Percentiles rank a stretch among this genome's conserved stretches.
phyloP scores from a whole-genome alignment of 805 yeast genomes.

The Candida krabiensis region DNA sequence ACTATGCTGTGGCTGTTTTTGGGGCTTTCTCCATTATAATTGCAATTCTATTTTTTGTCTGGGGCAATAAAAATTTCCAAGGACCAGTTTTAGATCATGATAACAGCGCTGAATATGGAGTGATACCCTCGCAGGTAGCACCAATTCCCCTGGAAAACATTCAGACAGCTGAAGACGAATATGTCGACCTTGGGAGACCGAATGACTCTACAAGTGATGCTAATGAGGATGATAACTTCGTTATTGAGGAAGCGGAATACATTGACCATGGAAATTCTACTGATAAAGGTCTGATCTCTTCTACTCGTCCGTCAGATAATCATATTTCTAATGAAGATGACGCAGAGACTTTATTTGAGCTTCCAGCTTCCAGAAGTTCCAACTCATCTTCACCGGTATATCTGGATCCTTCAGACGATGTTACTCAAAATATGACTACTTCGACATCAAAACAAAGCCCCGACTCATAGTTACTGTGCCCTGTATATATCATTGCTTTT shows the following conservation, averaged over 20 bases:
- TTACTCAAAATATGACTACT: too few species aligned
- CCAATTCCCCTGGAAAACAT: constrained; percentile 1
- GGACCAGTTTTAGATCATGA: constrained; percentile 56
- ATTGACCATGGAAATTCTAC: constrained; percentile 9
- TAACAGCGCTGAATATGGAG: constrained; percentile 7
- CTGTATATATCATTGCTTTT: too few species aligned
- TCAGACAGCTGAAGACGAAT: background rate
- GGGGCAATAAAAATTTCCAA: constrained; percentile 64
- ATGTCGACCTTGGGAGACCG: background rate
- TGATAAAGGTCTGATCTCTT: background rate
- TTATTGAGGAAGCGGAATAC: constrained; percentile 15
- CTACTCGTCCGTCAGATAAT: background rate
- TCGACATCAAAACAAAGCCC: too few species aligned
- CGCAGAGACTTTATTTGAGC: constrained; percentile 18
- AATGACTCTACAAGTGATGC: constrained; percentile 1
- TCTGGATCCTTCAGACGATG: background rate
- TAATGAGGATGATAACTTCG: constrained; percentile 13
- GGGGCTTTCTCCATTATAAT: constrained; percentile 45
- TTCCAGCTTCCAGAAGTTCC: constrained; percentile 5
- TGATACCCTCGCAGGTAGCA: background rate
- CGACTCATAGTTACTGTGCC: too few species aligned
- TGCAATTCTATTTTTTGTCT: constrained; percentile 50
- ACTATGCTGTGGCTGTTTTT: constrained; percentile 68
- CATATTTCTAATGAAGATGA: constrained; percentile 10
- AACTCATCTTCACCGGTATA: background rate